These are phyloP conservation scores for Daldinia loculata DNA, from an alignment of 495 filamentous ascomycete genomes.

Conservation along the genomic window DNA sequence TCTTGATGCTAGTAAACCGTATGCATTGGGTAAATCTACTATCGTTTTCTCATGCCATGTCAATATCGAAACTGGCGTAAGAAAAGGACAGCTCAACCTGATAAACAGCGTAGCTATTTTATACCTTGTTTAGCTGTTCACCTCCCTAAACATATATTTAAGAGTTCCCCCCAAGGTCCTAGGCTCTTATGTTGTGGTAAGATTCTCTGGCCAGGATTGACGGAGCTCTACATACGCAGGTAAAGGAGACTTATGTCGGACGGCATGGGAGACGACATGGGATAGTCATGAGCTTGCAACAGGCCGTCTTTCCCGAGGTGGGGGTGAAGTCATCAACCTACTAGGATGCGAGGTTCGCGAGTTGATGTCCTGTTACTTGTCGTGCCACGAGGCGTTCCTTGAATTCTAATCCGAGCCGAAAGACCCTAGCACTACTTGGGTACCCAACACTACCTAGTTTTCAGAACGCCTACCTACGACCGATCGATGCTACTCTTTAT, in stretches of 20 bases:
- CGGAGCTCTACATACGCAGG: slow-evolving; percentile 31
- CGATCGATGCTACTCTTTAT: slow-evolving; percentile 41
- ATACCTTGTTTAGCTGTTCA: background rate
- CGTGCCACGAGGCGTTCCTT: slow-evolving; percentile 27
- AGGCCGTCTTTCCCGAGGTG: slow-evolving; percentile 30
- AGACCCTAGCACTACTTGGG: slow-evolving; percentile 19
- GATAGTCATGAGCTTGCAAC: slow-evolving; percentile 17
- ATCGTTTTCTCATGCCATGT: background rate
- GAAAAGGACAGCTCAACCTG: background rate
- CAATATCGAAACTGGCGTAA: background rate
- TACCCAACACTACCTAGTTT: slow-evolving; percentile 14
- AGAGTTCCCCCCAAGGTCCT: background rate
- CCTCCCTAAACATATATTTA: background rate
- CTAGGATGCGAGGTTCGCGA: slow-evolving; percentile 30
- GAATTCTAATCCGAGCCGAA: slow-evolving; percentile 26
- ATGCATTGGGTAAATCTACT: background rate
- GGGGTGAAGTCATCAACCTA: slow-evolving; percentile 21
- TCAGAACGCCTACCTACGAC: slow-evolving; percentile 17
- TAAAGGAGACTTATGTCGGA: slow-evolving; percentile 28
- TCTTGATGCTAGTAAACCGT: slow-evolving; percentile 4
- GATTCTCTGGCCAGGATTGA: slow-evolving; percentile 9
- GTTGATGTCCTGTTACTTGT: slow-evolving; percentile 18
- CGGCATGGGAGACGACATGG: slow-evolving; percentile 14
- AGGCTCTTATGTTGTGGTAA: background rate
- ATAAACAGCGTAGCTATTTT: background rate